Base-by-base conservation (phyloP, 1,284 basidiomycete species). In the Exobasidium cylindrosporum region DNA sequence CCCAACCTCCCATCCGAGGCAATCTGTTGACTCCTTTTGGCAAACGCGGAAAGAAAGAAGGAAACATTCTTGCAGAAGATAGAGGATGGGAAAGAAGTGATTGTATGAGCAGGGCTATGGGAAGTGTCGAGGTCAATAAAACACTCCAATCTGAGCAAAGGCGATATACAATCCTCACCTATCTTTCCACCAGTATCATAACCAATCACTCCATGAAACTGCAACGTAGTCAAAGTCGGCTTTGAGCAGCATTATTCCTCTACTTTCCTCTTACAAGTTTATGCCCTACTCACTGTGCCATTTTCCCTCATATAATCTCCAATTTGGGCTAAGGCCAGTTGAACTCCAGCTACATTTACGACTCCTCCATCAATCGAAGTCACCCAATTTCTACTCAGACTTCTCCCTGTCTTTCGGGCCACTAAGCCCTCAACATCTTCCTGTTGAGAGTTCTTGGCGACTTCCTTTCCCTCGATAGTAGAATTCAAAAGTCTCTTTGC, bases 1-100 rank as follows among this genome's bases (percentile, higher is more conserved):
- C 53, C 53, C 53, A 55, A 17, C 53, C 53, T n/a, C 53, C 53
- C 53, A 55, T 55, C 26, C 53, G 31, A n/a, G 53, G 53, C 53
- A 55, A 31, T 3, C 53, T 2, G n/a, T 21, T 26, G 4, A 44
- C 23, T 35, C 53, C 53, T 26, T 44, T 35, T 6, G 53, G 53
- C 21, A 55, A 14, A 14, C 29, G 26, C 14, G 53, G 24, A 44
- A 55, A 55, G 29, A 55, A 55, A 21, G 53, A 30, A 44, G 53
- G 53, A 44, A 55, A 55, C 29, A 29, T 14, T 24, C 21, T 21
- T 2, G 53, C 26, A 11, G 53, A 55, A 24, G 53, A 55, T 21
- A 21, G 53, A 23, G 53, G 53, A 55, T 55, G 53, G 14, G 32
- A n/a, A 13, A 55, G 17, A 3, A 55, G 17, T 4, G 53, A n/a